phyloP scores from a whole-genome alignment of 306 rosid species.

The Benincasa hispida region DNA sequence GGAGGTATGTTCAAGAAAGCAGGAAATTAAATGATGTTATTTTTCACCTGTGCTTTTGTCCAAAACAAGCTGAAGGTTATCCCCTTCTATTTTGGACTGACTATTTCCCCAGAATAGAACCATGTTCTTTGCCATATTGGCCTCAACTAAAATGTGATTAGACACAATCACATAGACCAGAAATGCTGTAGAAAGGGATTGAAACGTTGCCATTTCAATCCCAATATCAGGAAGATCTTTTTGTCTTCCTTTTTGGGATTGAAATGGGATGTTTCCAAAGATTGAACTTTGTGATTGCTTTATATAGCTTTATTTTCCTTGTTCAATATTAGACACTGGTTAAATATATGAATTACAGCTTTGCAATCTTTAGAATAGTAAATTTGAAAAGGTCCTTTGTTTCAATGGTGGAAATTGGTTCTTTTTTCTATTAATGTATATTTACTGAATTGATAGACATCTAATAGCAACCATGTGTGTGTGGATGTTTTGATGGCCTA shows the following conservation, averaged over 20 bases:
- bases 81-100: conserved; percentile 34
- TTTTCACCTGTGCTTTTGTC: conserved; percentile 49
- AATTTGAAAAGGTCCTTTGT: not conserved
- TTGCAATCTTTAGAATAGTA: not conserved
- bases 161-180: conserved; percentile 19
- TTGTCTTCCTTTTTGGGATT: not conserved
- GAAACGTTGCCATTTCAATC: conserved; percentile 26
- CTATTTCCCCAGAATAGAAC: conserved; percentile 42
- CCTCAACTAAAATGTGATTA: conserved; percentile 23
- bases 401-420: not conserved
- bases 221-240: not conserved
- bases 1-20: not conserved
- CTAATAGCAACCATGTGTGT: no score
- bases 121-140: conserved; percentile 38
- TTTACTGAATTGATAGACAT: not conserved
- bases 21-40: not conserved
- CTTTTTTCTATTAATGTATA: not conserved
- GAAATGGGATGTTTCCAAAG: conserved; percentile 12
- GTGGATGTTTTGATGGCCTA: not conserved
- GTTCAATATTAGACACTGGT: not conserved
- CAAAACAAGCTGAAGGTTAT: conserved; percentile 54
- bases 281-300: conserved; percentile 14
- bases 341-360: not conserved
- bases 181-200: conserved; percentile 13
- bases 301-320: conserved; percentile 13